These are phyloP conservation scores for Candida ipomoeae DNA, from an alignment of 805 yeast genomes.

Conservation along the genomic window DNA sequence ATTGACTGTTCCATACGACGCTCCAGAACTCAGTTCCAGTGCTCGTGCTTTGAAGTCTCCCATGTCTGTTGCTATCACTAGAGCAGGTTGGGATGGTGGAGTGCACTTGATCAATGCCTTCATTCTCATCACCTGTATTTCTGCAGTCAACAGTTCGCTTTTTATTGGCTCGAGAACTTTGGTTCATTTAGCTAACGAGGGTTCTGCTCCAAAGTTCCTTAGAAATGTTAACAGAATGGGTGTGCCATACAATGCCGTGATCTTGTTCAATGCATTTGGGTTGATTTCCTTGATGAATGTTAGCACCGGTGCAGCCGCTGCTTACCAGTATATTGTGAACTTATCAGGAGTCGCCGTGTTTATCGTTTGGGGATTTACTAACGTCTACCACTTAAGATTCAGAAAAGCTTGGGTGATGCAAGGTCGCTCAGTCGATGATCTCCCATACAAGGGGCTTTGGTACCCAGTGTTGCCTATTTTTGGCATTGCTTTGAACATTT, in stretches of 20 bases:
- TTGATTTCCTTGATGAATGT: constrained; percentile 54
- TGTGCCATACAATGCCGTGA: constrained; percentile 59
- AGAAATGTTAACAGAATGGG: constrained; percentile 52
- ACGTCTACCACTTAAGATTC: constrained; percentile 54
- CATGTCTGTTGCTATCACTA: constrained; percentile 34
- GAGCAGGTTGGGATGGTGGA: constrained; percentile 42
- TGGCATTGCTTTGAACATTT: constrained; percentile 47
- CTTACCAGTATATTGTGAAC: constrained; percentile 58
- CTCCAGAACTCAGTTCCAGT: constrained; percentile 39
- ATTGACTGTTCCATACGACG: constrained; percentile 54
- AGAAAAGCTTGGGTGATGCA: constrained; percentile 41
- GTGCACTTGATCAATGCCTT: constrained; percentile 59
- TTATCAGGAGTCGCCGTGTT: constrained; percentile 65
- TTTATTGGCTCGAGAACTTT: constrained; percentile 67
- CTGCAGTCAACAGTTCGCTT: constrained; percentile 67
- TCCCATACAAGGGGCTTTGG: constrained; percentile 36
- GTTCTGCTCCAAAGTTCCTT: constrained; percentile 56
- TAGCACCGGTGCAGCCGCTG: constrained; percentile 55
- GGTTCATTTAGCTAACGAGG: constrained; percentile 58
- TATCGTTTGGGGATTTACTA: constrained; percentile 62
- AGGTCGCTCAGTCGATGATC: constrained; percentile 30
- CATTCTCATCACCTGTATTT: constrained; percentile 57
- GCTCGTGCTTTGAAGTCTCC: constrained; percentile 42
- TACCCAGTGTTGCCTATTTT: constrained; percentile 50
- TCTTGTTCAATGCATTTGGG: constrained; percentile 51